A percentile compares a stretch with the other conserved stretches of the same genome.
Evolutionary conservation across 106 monocot species (phyloP).

Genomic region (Allium cepa): DNA sequence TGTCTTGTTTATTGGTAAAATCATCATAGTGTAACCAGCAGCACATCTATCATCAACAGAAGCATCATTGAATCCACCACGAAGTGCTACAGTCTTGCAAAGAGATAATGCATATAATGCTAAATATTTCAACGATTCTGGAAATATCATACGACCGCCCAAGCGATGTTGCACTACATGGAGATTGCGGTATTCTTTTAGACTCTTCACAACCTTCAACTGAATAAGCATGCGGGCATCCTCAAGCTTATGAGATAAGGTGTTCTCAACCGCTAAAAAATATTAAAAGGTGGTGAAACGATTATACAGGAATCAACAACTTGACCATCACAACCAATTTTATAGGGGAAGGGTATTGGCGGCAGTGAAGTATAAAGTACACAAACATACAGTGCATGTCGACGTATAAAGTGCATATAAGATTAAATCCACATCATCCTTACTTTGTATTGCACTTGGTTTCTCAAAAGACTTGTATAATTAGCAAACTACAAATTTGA

Average conservation of each 20-base stretch:
- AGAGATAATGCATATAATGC: slow-evolving; percentile 68
- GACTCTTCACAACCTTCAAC: slow-evolving; percentile 69
- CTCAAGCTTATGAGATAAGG: slow-evolving; percentile 76
- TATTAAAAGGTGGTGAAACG: not conserved
- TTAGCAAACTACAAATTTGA: too few species aligned
- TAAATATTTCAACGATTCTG: slow-evolving; percentile 77
- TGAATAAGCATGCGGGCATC: slow-evolving; percentile 77
- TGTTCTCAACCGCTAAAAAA: slow-evolving; percentile 79
- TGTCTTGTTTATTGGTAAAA: slow-evolving; percentile 57
- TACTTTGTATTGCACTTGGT: too few species aligned
- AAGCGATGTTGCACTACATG: slow-evolving; percentile 84
- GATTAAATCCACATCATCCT: too few species aligned
- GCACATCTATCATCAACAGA: slow-evolving; percentile 86
- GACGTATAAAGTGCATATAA: too few species aligned
- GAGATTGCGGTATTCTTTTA: slow-evolving; percentile 93
- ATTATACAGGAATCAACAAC: too few species aligned
- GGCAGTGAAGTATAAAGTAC: too few species aligned
- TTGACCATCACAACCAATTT: too few species aligned
- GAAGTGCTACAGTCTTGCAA: slow-evolving; percentile 72
- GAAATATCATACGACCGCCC: slow-evolving; percentile 75
- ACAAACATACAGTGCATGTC: too few species aligned
- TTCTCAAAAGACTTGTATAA: too few species aligned
- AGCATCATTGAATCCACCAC: slow-evolving; percentile 88
- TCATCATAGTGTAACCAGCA: slow-evolving; percentile 79
- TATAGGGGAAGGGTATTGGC: too few species aligned